phyloP scores from a whole-genome alignment of 225 moss, liverwort and hornwort genomes.

The Pseudoscleropodium purum region DNA sequence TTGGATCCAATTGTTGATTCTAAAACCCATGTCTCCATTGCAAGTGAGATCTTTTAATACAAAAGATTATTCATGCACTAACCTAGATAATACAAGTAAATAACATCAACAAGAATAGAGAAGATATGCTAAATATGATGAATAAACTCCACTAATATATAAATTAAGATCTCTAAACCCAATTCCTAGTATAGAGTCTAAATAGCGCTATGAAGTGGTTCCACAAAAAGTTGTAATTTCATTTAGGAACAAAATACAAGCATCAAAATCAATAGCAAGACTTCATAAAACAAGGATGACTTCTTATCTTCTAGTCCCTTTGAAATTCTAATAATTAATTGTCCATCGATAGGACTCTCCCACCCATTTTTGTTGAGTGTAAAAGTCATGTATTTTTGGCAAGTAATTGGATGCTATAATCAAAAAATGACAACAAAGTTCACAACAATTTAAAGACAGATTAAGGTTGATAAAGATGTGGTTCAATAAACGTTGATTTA shows the following conservation, averaged over 20 bases:
- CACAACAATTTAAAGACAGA: too few relatives aligned
- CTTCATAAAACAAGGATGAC: background rate
- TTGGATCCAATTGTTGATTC: background rate
- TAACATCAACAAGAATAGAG: background rate
- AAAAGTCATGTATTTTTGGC: too few relatives aligned
- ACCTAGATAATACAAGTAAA: background rate
- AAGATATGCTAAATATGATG: background rate
- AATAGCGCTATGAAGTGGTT: background rate
- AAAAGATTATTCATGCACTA: background rate
- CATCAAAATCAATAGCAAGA: too few relatives aligned
- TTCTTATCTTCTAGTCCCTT: background rate
- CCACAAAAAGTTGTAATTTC: background rate
- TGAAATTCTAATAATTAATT: background rate
- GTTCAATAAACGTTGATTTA: too few relatives aligned
- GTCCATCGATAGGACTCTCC: too few relatives aligned
- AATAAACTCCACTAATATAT: background rate
- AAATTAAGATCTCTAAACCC: background rate
- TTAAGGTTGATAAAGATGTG: too few relatives aligned
- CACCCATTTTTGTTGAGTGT: too few relatives aligned
- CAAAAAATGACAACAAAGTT: too few relatives aligned
- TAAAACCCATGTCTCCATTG: too few relatives aligned
- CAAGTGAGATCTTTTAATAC: background rate
- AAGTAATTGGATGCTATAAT: too few relatives aligned
- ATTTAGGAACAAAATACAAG: background rate
- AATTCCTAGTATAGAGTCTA: too few relatives aligned